phyloP scores from a whole-genome alignment of 139 green algal genomes.

The Coelastrella sp. region DNA sequence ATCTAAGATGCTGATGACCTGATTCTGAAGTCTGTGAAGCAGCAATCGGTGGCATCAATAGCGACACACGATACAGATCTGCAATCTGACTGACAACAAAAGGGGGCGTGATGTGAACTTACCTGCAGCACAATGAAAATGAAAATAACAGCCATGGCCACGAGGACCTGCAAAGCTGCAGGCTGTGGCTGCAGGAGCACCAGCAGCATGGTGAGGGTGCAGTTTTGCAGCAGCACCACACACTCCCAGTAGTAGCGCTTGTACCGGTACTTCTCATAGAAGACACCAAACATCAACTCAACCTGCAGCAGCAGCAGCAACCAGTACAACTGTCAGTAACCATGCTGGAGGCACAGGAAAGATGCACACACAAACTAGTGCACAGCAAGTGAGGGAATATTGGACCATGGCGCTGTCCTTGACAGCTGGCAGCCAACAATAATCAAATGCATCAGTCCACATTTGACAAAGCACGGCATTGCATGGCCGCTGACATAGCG shows the following conservation, averaged over 20 bases:
- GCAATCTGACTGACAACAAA: not conserved
- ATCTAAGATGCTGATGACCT: not conserved
- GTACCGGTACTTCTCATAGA: conserved; percentile 19
- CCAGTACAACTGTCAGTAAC: not conserved
- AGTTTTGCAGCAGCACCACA: conserved; percentile 31
- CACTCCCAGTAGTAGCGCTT: conserved; percentile 33
- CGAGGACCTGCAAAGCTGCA: conserved; percentile 11
- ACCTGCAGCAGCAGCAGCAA: not conserved
- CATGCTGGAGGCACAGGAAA: not conserved
- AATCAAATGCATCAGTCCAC: too few species aligned
- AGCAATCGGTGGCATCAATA: not conserved
- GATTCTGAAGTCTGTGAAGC: too few species aligned
- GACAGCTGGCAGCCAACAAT: too few species aligned
- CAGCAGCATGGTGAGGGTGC: conserved; percentile 9
- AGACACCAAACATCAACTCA: conserved; percentile 22
- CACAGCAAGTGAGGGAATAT: too few species aligned
- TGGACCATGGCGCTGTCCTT: too few species aligned
- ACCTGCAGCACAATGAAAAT: not conserved
- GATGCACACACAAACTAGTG: too few species aligned
- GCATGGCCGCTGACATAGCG: too few species aligned
- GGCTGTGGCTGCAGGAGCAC: conserved; percentile 3
- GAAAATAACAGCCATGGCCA: conserved; percentile 20
- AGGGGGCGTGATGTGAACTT: not conserved
- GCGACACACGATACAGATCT: not conserved
- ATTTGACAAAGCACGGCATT: too few species aligned